Base-by-base conservation (phyloP, 108 stramenopile genomes). In the Chaetoceros tenuissimus region DNA sequence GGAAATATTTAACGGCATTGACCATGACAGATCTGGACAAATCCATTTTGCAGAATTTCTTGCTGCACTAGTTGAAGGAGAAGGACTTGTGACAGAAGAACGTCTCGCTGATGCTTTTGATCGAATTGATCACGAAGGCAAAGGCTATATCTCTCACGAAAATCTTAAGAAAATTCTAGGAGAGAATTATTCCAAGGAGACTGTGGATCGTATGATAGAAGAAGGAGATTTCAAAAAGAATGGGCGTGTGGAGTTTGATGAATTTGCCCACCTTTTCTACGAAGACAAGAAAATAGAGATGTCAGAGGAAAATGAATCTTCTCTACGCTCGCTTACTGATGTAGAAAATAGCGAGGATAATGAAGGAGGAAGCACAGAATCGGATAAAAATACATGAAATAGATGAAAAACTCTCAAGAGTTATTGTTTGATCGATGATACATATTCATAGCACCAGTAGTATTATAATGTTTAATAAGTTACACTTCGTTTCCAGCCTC, bases 1-100 rank as follows among this genome's bases (percentile, higher is more conserved):
- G 52, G 50, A 66, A 24, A 62, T 88, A 8, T 88, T 88, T 52
- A 17, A 31, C 53, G 79, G 74, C 13, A 60, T 88, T 21, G 86
- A 88, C 54, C 54, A 78, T 61, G 85, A 87, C 61, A 66, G 60
- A 46, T 77, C 69, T 29, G 84, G 82, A 8, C 68, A 78, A 26
- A 78, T 85, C 25, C 78, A 81, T 47, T 86, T 83, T 55, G 72
- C 71, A 48, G 82, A 87, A 54, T 87, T 87, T 60, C 66, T 87
- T 10, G 86, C 86, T 16, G 82, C 86, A 50, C 64, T 81, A 24
- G 60, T 76, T 1, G 85, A 86, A 55, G 77, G 77, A 28, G 69
- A 78, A 51, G 79, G 78, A 23, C 62, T 77, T 54, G 67, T 80
- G 27, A 78, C 77, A 3, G 62, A 78, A 76, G 80, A 87, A 62